A percentile compares a stretch with the other conserved stretches of the same genome.
Conservation (phyloP, 169 alveolate genomes). For the Eimeria maxima region DNA sequence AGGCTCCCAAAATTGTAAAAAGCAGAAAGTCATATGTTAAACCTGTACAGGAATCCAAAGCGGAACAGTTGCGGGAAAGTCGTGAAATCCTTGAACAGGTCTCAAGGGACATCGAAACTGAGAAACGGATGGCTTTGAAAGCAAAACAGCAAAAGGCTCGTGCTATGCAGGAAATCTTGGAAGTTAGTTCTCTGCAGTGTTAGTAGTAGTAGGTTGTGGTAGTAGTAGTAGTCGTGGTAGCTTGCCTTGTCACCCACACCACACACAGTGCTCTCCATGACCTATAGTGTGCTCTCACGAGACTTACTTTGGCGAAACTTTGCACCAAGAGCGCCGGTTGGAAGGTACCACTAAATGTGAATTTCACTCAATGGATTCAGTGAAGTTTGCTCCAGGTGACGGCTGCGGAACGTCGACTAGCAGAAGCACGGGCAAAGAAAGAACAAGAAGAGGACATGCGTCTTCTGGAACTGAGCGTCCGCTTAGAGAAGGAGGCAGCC, state of each 20-base stretch:
- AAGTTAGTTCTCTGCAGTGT: background rate
- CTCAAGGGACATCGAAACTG: constrained; percentile 52
- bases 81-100: constrained; percentile 71
- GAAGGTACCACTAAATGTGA: background rate
- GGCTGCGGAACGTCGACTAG: constrained; percentile 73
- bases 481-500: constrained; percentile 70
- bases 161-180: constrained; percentile 75
- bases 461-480: constrained; percentile 55
- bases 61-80: constrained; percentile 72
- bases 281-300: no score
- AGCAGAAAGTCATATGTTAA: background rate
- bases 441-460: constrained; percentile 78
- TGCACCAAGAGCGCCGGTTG: background rate
- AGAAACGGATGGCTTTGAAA: constrained; percentile 41
- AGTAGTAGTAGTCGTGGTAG: background rate
- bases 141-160: constrained; percentile 75
- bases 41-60: constrained; percentile 46
- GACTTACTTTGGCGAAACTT: background rate
- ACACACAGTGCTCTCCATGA: no score
- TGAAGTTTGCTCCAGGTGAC: constrained; percentile 58
- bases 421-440: constrained; percentile 71
- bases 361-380: background rate
- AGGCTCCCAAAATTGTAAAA: background rate
- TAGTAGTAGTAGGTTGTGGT: background rate
- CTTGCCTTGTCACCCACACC: no score